Percentiles rank a stretch among this genome's conserved stretches.
phyloP scores from a whole-genome alignment of 2,329 filamentous ascomycete genomes.

The Aspergillus piperis region DNA sequence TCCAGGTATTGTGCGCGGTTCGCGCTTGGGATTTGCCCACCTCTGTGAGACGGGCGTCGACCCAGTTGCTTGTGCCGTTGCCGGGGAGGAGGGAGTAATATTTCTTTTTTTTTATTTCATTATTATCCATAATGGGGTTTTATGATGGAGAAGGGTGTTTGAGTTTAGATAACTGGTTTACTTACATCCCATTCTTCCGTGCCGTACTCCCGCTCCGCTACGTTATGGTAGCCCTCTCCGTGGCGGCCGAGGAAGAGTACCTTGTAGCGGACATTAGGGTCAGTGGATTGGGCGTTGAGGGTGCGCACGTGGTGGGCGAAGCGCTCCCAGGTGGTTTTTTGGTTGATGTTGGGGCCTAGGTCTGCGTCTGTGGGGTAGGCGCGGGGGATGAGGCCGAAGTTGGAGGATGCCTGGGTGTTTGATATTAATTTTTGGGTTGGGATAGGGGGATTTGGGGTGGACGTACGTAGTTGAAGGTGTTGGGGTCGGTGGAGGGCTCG shows the following conservation, averaged over 20 bases:
- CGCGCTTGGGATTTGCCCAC: slow-evolving; percentile 55
- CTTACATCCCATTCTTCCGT: slow-evolving; percentile 61
- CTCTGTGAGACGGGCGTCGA: slow-evolving; percentile 59
- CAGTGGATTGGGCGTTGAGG: slow-evolving; percentile 44
- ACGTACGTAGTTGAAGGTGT: slow-evolving; percentile 52
- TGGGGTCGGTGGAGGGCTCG: slow-evolving; percentile 49
- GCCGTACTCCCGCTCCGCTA: slow-evolving; percentile 60
- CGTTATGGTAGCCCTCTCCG: slow-evolving; percentile 64
- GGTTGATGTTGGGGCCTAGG: slow-evolving; percentile 26
- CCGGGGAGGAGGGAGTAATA: slow-evolving; percentile 63
- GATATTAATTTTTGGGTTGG: slow-evolving; percentile 3
- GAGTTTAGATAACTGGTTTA: too few relatives aligned
- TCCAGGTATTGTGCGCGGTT: slow-evolving; percentile 50
- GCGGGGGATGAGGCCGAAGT: slow-evolving; percentile 54
- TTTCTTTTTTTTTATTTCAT: slow-evolving; percentile 36
- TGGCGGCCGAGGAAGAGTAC: slow-evolving; percentile 62
- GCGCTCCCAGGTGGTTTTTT: slow-evolving; percentile 57
- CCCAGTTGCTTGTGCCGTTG: slow-evolving; percentile 57
- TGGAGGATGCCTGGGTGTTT: slow-evolving; percentile 35
- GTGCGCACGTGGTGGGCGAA: slow-evolving; percentile 51
- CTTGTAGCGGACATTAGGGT: slow-evolving; percentile 50
- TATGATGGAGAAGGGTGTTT: too few relatives aligned
- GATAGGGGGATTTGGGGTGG: not conserved
- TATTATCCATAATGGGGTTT: not conserved
- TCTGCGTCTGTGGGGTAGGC: slow-evolving; percentile 45